Evolutionary conservation across 371 early-diverging fungal genomes (phyloP), one percentile per base, ranked within the genome.

Genomic region (Mucor velutinosus): DNA sequence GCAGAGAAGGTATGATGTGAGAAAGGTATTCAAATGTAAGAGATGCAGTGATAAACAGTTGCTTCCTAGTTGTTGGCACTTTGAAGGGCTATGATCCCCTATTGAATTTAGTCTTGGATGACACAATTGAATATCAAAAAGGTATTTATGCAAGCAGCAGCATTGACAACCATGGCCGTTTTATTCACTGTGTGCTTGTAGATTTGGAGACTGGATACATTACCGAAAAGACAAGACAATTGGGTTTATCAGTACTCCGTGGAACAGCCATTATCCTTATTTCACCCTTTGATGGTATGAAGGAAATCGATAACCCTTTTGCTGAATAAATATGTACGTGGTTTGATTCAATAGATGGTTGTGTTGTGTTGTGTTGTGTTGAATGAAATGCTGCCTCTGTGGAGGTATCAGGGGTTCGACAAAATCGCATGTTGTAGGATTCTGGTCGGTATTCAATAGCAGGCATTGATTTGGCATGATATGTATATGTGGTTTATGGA

Each of bases 11-110:
- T 96, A 68, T 53, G 37, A 12, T 12, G 3, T 37, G 47, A 49
- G 4, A 43, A 17, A 27, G 14, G 49, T 33, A 39, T 55, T 14
- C 29, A 41, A 21, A 0, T 10, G 5, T 0, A 11, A 47, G 7
- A 10, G 37, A 12, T 12, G 23, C 21, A 21, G 6, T 29, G 7
- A 41, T 12, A 35, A 35, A 35, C 37, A 12, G 10, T 8, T 2
- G 7, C 0, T 21, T 41, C 17, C 7, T 75, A 96, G 98, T 97
- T 43, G 86, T 89, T 27, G 97, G 98, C 62, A 84, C 86, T 12
- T 86, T 98, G 65, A 96, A 95, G 84, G 98, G 97, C 14, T 94
- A 87, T 65, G 98, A 98, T 77, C 96, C 90, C 30, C 86, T 98
- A 58, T 78, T 93, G 69, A 98, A 97, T 78, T 82, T 98, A 59